Percentiles rank a stretch among this genome's conserved stretches.
phyloP scores from a whole-genome alignment of 371 early-diverging fungal genomes.

The Mortierella sp. region DNA sequence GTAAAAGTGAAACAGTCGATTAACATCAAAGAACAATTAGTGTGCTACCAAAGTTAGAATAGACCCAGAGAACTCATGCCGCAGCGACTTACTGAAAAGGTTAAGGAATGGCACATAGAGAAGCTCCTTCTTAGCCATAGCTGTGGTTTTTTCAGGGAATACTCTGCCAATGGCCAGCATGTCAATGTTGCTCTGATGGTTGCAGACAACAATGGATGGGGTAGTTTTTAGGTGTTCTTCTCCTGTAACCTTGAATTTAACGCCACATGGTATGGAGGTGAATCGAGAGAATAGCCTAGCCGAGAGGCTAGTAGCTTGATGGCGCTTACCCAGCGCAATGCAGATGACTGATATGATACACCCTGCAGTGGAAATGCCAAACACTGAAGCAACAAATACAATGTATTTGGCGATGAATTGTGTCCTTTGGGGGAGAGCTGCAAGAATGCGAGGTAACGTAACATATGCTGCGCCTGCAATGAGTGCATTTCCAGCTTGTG shows the following conservation, averaged over 20 bases:
- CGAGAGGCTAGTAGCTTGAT: slow-evolving; percentile 69
- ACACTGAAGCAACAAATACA: slow-evolving; percentile 13
- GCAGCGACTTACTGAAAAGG: slow-evolving; percentile 81
- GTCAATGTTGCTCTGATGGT: slow-evolving; percentile 92
- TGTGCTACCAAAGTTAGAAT: not conserved
- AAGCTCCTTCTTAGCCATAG: slow-evolving; percentile 86
- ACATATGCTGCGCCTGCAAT: slow-evolving; percentile 9
- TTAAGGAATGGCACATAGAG: slow-evolving; percentile 89
- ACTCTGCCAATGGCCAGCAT: slow-evolving; percentile 77
- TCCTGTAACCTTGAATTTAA: slow-evolving; percentile 71
- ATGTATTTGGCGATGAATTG: slow-evolving; percentile 38
- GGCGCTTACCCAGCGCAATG: slow-evolving; percentile 41
- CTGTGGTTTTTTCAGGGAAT: slow-evolving; percentile 75
- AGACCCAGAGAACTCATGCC: no score
- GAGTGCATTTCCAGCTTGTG: slow-evolving; percentile 9
- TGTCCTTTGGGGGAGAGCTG: slow-evolving; percentile 23
- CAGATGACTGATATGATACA: slow-evolving; percentile 34
- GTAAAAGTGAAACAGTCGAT: not conserved
- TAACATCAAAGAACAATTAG: not conserved
- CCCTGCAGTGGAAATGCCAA: slow-evolving; percentile 46
- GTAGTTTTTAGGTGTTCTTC: slow-evolving; percentile 65
- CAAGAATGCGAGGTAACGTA: slow-evolving; percentile 29
- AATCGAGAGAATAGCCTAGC: slow-evolving; percentile 67
- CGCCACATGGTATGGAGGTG: slow-evolving; percentile 63
- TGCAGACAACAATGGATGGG: slow-evolving; percentile 81